Conservation (phyloP, 257 asterid genomes). For the Capsicum pubescens region DNA sequence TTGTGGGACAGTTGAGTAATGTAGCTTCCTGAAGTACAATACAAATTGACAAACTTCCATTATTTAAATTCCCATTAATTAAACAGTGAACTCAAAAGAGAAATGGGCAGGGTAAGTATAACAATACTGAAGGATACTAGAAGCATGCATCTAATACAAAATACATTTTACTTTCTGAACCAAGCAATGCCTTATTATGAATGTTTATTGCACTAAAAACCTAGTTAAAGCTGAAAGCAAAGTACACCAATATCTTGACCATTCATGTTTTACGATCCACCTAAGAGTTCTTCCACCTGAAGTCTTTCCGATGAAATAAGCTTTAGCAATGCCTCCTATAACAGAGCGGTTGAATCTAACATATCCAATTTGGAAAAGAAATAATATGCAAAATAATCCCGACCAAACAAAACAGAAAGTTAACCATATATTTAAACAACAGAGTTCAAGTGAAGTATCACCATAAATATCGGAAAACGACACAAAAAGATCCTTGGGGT, state of each 20-base stretch:
- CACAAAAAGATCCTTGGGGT: not conserved
- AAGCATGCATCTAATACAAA: not conserved
- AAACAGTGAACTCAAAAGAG: slow-evolving; percentile 24
- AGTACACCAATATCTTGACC: not conserved
- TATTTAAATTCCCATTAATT: not conserved
- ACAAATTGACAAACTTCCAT: not conserved
- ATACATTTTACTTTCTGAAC: not conserved
- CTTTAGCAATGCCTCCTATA: slow-evolving; percentile 9
- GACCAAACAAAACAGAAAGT: slow-evolving; percentile 18
- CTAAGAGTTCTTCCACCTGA: slow-evolving; percentile 3
- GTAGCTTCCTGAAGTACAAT: not conserved
- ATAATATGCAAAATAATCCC: not conserved
- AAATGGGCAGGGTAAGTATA: not conserved
- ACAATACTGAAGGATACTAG: slow-evolving; percentile 1
- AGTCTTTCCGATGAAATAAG: not conserved
- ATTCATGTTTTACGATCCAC: slow-evolving; percentile 6
- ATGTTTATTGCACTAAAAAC: not conserved
- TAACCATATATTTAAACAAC: not conserved
- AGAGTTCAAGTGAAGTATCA: not conserved
- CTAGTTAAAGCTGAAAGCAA: slow-evolving; percentile 4
- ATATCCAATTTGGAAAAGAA: not conserved
- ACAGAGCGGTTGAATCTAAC: not conserved
- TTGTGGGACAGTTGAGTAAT: not conserved
- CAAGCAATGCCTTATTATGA: not conserved
- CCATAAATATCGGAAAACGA: not conserved